Conservation (phyloP, 176 grass and related monocot genomes). For the Carex myosuroides region DNA sequence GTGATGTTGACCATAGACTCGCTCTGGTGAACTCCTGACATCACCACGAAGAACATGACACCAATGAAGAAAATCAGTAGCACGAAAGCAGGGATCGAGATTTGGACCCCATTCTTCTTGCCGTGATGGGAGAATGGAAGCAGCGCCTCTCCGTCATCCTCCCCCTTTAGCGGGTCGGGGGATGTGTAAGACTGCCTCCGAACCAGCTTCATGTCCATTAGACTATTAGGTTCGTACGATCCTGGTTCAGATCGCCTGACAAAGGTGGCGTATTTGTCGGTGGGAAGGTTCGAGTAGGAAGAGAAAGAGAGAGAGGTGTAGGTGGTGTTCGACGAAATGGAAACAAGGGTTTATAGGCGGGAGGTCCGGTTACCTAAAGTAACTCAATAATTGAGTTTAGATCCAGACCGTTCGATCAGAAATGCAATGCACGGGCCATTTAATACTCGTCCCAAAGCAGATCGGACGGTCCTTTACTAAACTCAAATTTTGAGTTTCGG, state of each 20-base stretch:
- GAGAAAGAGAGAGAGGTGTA: background rate
- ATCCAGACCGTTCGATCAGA: too few relatives aligned
- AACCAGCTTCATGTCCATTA: constrained; percentile 31
- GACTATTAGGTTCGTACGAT: background rate
- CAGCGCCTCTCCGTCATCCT: background rate
- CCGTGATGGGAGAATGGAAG: background rate
- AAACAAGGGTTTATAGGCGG: constrained; percentile 15
- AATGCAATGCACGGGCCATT: too few relatives aligned
- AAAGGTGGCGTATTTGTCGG: background rate
- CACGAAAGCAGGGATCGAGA: constrained; percentile 7
- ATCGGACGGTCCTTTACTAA: too few relatives aligned
- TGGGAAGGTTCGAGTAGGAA: background rate
- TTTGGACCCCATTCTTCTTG: constrained; percentile 4
- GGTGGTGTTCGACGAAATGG: background rate
- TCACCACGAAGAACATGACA: background rate
- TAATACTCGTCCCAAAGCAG: too few relatives aligned
- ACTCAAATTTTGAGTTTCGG: too few relatives aligned
- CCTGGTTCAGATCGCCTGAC: background rate
- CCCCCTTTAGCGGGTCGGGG: background rate
- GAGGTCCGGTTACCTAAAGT: background rate
- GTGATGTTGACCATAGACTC: constrained; percentile 7
- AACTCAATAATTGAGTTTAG: too few relatives aligned
- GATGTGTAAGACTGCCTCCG: background rate
- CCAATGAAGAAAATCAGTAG: background rate
- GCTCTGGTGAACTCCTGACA: constrained; percentile 10